Evolutionary conservation across 208 protist species (phyloP), one percentile per base, ranked within the genome.

Genomic region (Histomonas meleagridis): DNA sequence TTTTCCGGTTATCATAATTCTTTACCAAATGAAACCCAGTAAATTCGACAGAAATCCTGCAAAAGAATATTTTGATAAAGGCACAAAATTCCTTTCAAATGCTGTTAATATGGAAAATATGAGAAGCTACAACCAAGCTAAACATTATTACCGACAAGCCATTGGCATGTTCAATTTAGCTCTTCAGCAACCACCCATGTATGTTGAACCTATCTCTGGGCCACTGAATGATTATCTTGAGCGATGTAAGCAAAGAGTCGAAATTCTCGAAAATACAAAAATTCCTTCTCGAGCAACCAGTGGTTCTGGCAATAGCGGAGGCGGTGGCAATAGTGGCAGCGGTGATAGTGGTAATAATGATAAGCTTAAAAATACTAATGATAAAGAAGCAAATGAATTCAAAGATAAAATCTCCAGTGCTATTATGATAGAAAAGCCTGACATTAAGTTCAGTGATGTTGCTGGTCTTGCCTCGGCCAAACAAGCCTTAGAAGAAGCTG

Each of bases 401-500:
- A 86, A 55, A 51, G 38, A 86, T 16, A 86, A 28, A 86, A 86
- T 86, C 16, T 12, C 23, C 51, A 49, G 46, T 40, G 94, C 96
- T 14, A 97, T 98, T 81, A 60, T 98, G 10, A 94, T 70, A 57
- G 96, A 97, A 79, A 98, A 97, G 91, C 97, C 97, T 23, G 97
- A 98, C 93, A 95, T 98, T 26, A 93, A 94, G 60, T 98, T 96
- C 96, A 91, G 94, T 38, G 96, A 98, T 93, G 96, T 99, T 26
- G 96, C 96, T 12, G 98, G 98, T 69, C 96, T 99, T 78, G 94
- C 96, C 21, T 94, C 95, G 12, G 98, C 98, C 86, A 98, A 99
- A 91, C 79, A 96, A 55, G 95, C 97, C 4, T 94, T 99, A 26
- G 92, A 98, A 81, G 98, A 95, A 78, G 94, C 94, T 26, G 94